Evolutionary conservation across 2,329 filamentous ascomycete genomes (phyloP), one percentile per base, ranked within the genome.

Genomic region (Penicillium italicum): DNA sequence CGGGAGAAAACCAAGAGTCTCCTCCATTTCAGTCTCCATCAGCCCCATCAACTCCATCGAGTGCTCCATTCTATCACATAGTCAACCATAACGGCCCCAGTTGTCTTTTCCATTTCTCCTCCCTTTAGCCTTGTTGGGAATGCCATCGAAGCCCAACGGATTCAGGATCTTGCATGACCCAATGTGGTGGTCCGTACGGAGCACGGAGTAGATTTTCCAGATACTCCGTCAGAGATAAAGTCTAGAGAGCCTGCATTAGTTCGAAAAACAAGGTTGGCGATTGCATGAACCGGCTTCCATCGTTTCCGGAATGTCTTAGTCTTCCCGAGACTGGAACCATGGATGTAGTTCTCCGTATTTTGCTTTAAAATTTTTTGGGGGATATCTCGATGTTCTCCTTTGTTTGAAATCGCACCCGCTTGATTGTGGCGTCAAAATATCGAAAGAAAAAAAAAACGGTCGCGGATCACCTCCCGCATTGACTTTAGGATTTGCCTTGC

Each of bases 221-320:
- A 14, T 28, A 24, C 30, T 45, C 28, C 28, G 12, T 31, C 28
- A 5, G 18, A 45, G 18, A 45, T 22, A 45, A 45, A 45, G 43
- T 61, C 63, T 60, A 61, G 62, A 58, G 42, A 55, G 61, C 61
- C 61, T 66, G 65, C 65, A 67, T 67, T 67, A 67, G 65, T 61
- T 50, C 55, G 8, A 37, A 51, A 53, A 65, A 65, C 62, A 62
- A 62, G 59, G 61, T 62, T 66, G 53, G 53, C 49, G 37, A 57
- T 54, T 64, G 62, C 63, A 65, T 65, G 63, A 66, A 66, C 66
- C 52, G 57, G 43, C 53, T 58, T 61, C 58, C 44, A 54, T 57
- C 33, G 30, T 26, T 56, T 56, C 49, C 49, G 49, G 53, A 53
- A 56, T 50, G 34, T 56, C 48, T 46, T 53, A 55, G 49, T 16